These are phyloP conservation scores for Cryptomeria japonica DNA, from an alignment of 75 land plant species.

Conservation along the genomic window DNA sequence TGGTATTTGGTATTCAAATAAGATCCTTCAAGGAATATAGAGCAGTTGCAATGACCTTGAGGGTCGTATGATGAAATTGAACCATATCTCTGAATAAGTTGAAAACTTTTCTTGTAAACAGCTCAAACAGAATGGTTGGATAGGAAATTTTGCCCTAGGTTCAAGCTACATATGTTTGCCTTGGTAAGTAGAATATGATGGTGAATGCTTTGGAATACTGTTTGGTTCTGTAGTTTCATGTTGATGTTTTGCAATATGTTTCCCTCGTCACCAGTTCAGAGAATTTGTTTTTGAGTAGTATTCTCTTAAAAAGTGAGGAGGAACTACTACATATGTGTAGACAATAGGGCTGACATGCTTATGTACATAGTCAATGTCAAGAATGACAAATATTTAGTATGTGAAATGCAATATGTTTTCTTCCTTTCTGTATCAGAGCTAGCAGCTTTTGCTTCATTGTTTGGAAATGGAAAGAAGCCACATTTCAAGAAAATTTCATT, in stretches of 20 bases:
- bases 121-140: conserved; percentile 99
- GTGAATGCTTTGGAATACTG: background rate
- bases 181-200: conserved; percentile 52
- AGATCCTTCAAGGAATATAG: background rate
- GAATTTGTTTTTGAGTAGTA: background rate
- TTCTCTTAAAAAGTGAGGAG: background rate
- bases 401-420: background rate
- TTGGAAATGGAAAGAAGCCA: background rate
- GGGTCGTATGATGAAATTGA: background rate
- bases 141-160: conserved; percentile 97
- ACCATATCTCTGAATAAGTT: background rate
- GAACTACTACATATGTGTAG: background rate
- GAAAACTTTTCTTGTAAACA: conserved; percentile 27
- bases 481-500: background rate
- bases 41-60: background rate
- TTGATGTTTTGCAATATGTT: background rate
- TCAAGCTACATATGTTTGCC: conserved; percentile 97
- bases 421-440: background rate
- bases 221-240: background rate
- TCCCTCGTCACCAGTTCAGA: background rate
- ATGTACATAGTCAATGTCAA: background rate
- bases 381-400: background rate
- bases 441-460: background rate
- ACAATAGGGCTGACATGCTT: background rate
- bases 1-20: background rate